Evolutionary conservation across 2,329 filamentous ascomycete genomes (phyloP).

Genomic region (Ceratocystiopsis brevicomis): DNA sequence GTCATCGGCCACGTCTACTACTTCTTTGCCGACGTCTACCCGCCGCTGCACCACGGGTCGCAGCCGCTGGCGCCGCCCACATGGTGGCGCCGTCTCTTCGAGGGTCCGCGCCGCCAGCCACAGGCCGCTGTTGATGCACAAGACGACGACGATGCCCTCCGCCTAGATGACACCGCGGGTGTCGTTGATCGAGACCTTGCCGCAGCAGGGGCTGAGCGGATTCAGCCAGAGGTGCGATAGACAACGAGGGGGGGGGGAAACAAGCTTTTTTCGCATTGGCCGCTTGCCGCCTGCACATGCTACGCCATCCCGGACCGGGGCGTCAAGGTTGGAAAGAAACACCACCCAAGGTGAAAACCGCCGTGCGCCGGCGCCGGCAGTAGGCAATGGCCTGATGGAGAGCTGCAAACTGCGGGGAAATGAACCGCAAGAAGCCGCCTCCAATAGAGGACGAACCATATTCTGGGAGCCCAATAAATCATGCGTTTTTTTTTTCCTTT

Average conservation of each 20-base stretch:
- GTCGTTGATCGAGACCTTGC: slow-evolving; percentile 44
- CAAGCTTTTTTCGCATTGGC: no score
- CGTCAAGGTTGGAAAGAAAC: neutral
- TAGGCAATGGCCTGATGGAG: no score
- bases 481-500: no score
- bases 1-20: slow-evolving; percentile 95
- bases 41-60: slow-evolving; percentile 67
- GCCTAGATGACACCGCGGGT: slow-evolving; percentile 25
- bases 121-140: slow-evolving; percentile 14
- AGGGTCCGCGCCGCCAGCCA: slow-evolving; percentile 23
- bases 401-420: no score
- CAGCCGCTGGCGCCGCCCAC: slow-evolving; percentile 72
- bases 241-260: no score
- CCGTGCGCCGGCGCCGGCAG: no score
- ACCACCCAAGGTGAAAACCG: neutral
- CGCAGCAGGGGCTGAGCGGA: slow-evolving; percentile 28
- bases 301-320: no score
- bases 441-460: no score
- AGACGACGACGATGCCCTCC: slow-evolving; percentile 20
- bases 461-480: no score
- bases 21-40: slow-evolving; percentile 94
- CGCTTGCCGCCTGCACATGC: no score
- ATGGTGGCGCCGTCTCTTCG: slow-evolving; percentile 82
- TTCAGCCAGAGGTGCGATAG: slow-evolving; percentile 15
- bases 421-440: no score